Conservation (phyloP, 371 early-diverging fungal genomes). For the Rhizomucor pusillus region DNA sequence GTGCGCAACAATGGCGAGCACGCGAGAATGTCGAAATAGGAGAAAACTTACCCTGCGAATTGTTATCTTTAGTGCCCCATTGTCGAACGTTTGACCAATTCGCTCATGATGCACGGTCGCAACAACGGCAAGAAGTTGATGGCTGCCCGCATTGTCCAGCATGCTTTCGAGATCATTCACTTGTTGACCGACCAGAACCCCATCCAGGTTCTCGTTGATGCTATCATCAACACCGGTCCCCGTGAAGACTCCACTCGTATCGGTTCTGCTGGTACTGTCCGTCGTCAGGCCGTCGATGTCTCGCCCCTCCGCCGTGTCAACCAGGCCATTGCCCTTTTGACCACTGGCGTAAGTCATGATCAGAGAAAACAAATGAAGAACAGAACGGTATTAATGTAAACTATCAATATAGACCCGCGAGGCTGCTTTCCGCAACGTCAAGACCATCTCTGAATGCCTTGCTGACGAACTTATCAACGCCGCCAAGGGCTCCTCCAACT, state of each 20-base stretch:
- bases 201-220: constrained; percentile 99
- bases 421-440: constrained; percentile 53
- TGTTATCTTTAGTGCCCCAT: constrained; percentile 84
- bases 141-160: constrained; percentile 98
- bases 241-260: constrained; percentile 99
- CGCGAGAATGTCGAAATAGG: neutral
- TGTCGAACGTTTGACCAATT: constrained; percentile 99
- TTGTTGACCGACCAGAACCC: constrained; percentile 99
- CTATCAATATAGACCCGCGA: constrained; percentile 16
- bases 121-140: constrained; percentile 99
- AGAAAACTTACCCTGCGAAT: no score
- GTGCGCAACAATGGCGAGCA: constrained; percentile 25
- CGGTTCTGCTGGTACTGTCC: constrained; percentile 99
- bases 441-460: constrained; percentile 99
- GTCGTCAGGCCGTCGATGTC: constrained; percentile 99
- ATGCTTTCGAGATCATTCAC: constrained; percentile 99
- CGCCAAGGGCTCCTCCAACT: constrained; percentile 97
- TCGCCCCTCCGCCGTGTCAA: constrained; percentile 99
- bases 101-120: constrained; percentile 99
- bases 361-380: no score
- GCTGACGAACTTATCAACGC: constrained; percentile 99
- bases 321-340: constrained; percentile 95
- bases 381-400: no score
- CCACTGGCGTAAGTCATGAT: constrained; percentile 78
- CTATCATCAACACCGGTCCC: constrained; percentile 99